Percentiles rank a stretch among this genome's conserved stretches.
Evolutionary conservation across 306 rosid species (phyloP).

Genomic region (Lathyrus sativus): DNA sequence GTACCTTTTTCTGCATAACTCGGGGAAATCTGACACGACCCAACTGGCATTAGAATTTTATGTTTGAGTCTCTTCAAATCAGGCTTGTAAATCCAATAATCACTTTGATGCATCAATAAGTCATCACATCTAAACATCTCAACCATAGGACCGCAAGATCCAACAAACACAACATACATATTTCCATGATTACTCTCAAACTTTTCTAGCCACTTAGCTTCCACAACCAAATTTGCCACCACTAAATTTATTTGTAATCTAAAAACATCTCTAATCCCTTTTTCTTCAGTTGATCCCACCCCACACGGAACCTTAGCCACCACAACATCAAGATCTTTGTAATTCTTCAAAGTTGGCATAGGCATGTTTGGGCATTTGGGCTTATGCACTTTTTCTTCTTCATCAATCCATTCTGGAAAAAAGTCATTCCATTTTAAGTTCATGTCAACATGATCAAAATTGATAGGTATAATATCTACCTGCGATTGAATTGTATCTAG

Average conservation of each 20-base stretch:
- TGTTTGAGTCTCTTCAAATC: constrained; percentile 62
- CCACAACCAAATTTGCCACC: constrained; percentile 70
- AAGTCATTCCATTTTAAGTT: constrained; percentile 54
- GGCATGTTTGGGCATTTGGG: constrained; percentile 69
- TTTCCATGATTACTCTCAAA: constrained; percentile 37
- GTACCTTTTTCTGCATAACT: constrained; percentile 63
- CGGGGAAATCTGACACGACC: constrained; percentile 75
- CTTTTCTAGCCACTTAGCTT: constrained; percentile 47
- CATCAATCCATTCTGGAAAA: constrained; percentile 76
- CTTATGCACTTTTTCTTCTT: constrained; percentile 38
- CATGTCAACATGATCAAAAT: constrained; percentile 39
- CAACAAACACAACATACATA: constrained; percentile 67
- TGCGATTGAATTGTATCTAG: neutral
- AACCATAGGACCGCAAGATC: constrained; percentile 77
- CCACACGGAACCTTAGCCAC: constrained; percentile 67
- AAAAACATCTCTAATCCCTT: constrained; percentile 57
- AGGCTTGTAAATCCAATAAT: constrained; percentile 66
- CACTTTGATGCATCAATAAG: constrained; percentile 47
- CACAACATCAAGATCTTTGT: constrained; percentile 57
- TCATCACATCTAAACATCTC: constrained; percentile 93
- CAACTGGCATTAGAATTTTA: constrained; percentile 67
- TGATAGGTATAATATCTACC: constrained; percentile 35
- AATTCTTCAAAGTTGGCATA: constrained; percentile 45
- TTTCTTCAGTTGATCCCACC: neutral
- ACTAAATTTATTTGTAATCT: constrained; percentile 79